Conservation (phyloP, 1,284 basidiomycete genomes). For the Cryptococcus maquisensis region DNA sequence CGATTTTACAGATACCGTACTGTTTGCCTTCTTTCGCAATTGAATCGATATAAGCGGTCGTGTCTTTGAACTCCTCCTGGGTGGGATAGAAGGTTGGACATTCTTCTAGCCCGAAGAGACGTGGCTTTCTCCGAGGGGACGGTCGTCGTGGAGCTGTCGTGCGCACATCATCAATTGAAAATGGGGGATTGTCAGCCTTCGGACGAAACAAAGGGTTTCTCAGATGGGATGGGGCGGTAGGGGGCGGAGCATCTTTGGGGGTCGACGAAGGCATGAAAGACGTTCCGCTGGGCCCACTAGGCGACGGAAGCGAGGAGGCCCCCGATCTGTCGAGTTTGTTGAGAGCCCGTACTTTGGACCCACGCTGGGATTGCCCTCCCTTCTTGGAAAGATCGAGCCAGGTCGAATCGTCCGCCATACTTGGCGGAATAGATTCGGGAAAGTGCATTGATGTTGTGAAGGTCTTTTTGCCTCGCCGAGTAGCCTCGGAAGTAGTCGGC, state of each 20-base stretch:
- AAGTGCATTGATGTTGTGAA: conserved; percentile 36
- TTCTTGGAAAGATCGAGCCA: conserved; percentile 11
- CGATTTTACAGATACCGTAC: conserved; percentile 93
- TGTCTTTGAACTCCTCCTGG: conserved; percentile 84
- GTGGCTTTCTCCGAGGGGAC: conserved; percentile 26
- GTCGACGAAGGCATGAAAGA: conserved; percentile 34
- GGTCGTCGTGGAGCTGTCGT: conserved; percentile 33
- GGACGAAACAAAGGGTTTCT: conserved; percentile 36
- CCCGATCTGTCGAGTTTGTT: conserved; percentile 37
- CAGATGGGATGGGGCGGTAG: conserved; percentile 13
- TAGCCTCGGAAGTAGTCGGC: not conserved
- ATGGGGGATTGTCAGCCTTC: conserved; percentile 31
- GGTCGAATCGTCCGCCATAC: not conserved
- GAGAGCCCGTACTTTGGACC: conserved; percentile 41
- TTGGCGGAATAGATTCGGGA: conserved; percentile 26
- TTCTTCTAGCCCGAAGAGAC: conserved; percentile 81
- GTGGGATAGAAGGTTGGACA: conserved; percentile 89
- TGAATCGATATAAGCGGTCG: conserved; percentile 89
- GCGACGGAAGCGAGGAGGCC: not conserved
- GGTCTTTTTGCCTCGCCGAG: conserved; percentile 22
- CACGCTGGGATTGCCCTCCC: conserved; percentile 32
- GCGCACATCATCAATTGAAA: conserved; percentile 31
- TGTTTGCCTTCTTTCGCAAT: conserved; percentile 70
- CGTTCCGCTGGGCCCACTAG: conserved; percentile 26
- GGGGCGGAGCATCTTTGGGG: conserved; percentile 10